A percentile compares a stretch with the other conserved stretches of the same genome.
phyloP scores from a whole-genome alignment of 2,329 filamentous ascomycete genomes.

The Ascosphaera aggregata region DNA sequence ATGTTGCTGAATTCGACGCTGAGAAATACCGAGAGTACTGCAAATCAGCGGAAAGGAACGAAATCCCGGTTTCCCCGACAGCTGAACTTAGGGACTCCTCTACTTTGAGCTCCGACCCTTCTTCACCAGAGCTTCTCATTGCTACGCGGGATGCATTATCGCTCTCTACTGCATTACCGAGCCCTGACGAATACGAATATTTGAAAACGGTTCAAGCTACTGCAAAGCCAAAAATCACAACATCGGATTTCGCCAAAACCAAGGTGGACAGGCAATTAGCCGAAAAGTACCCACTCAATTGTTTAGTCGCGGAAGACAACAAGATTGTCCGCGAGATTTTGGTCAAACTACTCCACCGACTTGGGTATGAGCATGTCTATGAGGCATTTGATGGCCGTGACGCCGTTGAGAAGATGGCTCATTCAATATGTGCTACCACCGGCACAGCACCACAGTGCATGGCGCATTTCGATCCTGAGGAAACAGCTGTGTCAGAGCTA shows the following conservation, averaged over 20 bases:
- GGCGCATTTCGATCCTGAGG: neutral
- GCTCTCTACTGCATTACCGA: neutral
- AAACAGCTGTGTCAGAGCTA: neutral
- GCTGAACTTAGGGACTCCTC: neutral
- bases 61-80: too few species aligned
- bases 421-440: neutral
- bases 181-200: neutral
- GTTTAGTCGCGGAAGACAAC: conserved; percentile 51
- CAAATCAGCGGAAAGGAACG: neutral
- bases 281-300: conserved; percentile 36
- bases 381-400: conserved; percentile 47
- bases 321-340: conserved; percentile 45
- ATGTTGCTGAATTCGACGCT: conserved; percentile 9
- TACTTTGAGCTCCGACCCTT: neutral
- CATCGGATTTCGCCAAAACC: conserved; percentile 1
- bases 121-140: neutral
- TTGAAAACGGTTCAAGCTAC: neutral
- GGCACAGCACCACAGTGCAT: neutral
- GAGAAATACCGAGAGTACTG: too few species aligned
- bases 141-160: neutral
- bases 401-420: conserved; percentile 23
- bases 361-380: conserved; percentile 39
- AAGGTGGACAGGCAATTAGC: conserved; percentile 31
- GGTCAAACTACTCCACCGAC: conserved; percentile 40
- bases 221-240: neutral